phyloP scores from a whole-genome alignment of 139 green algal genomes.

The Chlorella sp. region DNA sequence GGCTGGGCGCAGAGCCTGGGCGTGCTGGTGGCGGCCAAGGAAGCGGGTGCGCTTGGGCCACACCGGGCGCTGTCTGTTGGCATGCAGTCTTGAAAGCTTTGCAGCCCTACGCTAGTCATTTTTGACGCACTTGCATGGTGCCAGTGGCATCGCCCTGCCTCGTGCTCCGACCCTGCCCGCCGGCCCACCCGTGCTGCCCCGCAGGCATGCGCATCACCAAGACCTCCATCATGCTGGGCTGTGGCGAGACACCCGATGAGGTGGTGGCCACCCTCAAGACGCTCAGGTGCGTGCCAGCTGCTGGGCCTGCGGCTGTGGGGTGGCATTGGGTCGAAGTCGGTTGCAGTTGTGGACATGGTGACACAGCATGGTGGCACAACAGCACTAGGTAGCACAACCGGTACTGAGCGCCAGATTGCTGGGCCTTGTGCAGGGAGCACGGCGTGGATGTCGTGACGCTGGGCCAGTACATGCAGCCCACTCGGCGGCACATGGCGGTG shows the following conservation, averaged over 20 bases:
- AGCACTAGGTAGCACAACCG: neutral
- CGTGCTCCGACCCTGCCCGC: no score
- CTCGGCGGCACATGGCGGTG: conserved; percentile 97
- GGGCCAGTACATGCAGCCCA: conserved; percentile 99
- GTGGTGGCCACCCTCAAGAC: conserved; percentile 62
- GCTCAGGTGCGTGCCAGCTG: neutral
- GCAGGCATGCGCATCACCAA: conserved; percentile 82
- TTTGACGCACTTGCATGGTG: no score
- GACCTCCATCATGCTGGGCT: conserved; percentile 98
- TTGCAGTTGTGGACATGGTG: neutral
- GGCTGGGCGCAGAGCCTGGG: conserved; percentile 90
- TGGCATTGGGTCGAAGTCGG: neutral
- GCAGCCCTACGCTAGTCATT: no score
- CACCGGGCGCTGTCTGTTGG: no score
- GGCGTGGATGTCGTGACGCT: conserved; percentile 90
- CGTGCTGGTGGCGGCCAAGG: conserved; percentile 89
- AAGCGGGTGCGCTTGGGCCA: neutral
- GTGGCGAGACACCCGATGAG: conserved; percentile 91
- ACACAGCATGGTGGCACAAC: neutral
- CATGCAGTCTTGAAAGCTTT: no score
- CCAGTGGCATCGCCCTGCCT: no score
- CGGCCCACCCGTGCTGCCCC: no score
- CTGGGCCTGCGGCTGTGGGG: neutral
- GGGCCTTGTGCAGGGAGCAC: neutral
- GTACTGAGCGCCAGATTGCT: neutral